A percentile compares a stretch with the other conserved stretches of the same genome.
Conservation (phyloP, 2,329 filamentous ascomycete species). For the Xylaria sp. region DNA sequence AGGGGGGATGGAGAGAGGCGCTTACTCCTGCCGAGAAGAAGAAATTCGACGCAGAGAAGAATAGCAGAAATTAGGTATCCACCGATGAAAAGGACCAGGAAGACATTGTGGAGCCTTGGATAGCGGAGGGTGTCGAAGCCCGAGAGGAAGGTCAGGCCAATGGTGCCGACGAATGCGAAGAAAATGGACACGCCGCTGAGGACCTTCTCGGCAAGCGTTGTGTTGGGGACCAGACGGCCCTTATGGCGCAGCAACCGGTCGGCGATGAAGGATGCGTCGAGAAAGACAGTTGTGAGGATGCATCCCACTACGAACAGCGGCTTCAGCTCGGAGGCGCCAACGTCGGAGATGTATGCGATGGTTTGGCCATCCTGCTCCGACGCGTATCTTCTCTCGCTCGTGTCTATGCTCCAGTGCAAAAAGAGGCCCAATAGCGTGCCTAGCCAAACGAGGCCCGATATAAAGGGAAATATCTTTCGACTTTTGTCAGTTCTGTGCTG, state of each 20-base stretch:
- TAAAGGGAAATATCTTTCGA: slow-evolving; percentile 65
- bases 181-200: slow-evolving; percentile 67
- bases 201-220: slow-evolving; percentile 65
- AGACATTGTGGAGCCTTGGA: slow-evolving; percentile 71
- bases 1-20: slow-evolving; percentile 19
- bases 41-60: slow-evolving; percentile 89
- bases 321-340: slow-evolving; percentile 67
- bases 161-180: slow-evolving; percentile 75
- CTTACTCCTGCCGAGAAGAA: slow-evolving; percentile 76
- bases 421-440: slow-evolving; percentile 72
- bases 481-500: slow-evolving; percentile 1
- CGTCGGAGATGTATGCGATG: slow-evolving; percentile 76
- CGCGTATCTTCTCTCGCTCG: slow-evolving; percentile 59
- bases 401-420: slow-evolving; percentile 68
- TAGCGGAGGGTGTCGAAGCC: slow-evolving; percentile 84
- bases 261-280: slow-evolving; percentile 79
- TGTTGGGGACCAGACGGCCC: slow-evolving; percentile 78
- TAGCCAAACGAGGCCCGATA: slow-evolving; percentile 70
- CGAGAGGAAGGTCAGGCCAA: slow-evolving; percentile 79
- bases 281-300: slow-evolving; percentile 73
- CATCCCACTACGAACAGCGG: slow-evolving; percentile 80
- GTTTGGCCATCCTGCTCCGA: slow-evolving; percentile 64
- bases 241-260: slow-evolving; percentile 87
- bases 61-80: slow-evolving; percentile 87
- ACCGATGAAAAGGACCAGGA: slow-evolving; percentile 81